These are phyloP conservation scores for Middelhovenomyces tepae DNA, from an alignment of 805 yeast species.

Conservation along the genomic window DNA sequence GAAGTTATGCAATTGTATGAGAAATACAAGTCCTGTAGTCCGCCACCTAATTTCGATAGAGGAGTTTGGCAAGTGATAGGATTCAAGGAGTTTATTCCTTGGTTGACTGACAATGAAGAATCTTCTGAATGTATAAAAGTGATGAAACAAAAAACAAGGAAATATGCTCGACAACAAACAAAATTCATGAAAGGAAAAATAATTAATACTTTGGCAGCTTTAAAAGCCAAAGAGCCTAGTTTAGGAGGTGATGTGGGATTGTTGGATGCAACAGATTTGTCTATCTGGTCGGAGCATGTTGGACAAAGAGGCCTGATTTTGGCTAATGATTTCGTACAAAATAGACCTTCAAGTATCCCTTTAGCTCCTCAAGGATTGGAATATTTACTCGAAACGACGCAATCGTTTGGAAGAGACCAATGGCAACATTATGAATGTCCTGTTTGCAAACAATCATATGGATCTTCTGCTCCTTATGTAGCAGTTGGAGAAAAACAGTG, in stretches of 20 bases:
- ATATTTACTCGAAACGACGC: conserved; percentile 22
- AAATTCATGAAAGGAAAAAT: conserved; percentile 81
- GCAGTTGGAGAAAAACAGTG: conserved; percentile 69
- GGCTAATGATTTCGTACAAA: conserved; percentile 32
- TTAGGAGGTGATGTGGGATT: conserved; percentile 60
- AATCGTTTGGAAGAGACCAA: conserved; percentile 21
- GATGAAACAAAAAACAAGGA: conserved; percentile 79
- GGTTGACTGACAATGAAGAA: conserved; percentile 33
- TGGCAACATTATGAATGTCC: conserved; percentile 70
- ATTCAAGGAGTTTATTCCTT: conserved; percentile 79
- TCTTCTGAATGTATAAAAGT: conserved; percentile 46
- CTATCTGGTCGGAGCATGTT: conserved; percentile 52
- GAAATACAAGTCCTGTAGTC: conserved; percentile 23
- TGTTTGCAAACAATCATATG: conserved; percentile 46
- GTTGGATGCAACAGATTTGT: conserved; percentile 68
- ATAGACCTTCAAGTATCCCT: background rate
- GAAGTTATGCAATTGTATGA: conserved; percentile 59
- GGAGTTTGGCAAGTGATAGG: conserved; percentile 96
- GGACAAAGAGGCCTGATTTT: conserved; percentile 45
- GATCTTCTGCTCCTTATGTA: conserved; percentile 45
- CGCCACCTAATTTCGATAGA: conserved; percentile 44
- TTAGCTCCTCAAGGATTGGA: conserved; percentile 17
- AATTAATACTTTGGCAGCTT: conserved; percentile 44
- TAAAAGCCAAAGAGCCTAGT: conserved; percentile 36
- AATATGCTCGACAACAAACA: conserved; percentile 79